phyloP scores from a whole-genome alignment of 495 filamentous ascomycete genomes.

The Sordaria brevicollis region DNA sequence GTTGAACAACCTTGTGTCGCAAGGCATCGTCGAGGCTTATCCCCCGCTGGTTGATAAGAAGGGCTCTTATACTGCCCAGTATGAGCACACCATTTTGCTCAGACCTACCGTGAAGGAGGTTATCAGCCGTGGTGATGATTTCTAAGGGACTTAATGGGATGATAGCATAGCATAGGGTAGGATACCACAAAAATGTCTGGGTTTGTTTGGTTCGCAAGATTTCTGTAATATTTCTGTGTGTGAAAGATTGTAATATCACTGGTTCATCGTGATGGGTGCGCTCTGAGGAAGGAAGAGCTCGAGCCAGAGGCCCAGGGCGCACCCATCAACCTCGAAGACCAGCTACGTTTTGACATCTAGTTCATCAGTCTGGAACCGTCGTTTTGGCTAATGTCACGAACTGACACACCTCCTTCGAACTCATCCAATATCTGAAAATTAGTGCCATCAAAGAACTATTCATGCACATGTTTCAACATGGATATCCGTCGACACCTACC shows the following conservation, averaged over 20 bases:
- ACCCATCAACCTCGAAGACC: not conserved
- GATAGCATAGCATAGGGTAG: not conserved
- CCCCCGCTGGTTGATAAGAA: conserved; percentile 85
- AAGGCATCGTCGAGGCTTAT: conserved; percentile 82
- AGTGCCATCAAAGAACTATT: not conserved
- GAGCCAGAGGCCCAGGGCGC: not conserved
- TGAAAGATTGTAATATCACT: not conserved
- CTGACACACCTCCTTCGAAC: not conserved
- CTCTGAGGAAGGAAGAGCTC: not conserved
- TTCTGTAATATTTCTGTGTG: not conserved
- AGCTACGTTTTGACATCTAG: not conserved
- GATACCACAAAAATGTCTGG: not conserved
- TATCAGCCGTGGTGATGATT: conserved; percentile 85
- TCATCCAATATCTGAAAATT: not conserved
- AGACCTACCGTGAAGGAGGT: conserved; percentile 86
- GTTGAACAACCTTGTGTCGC: conserved; percentile 80
- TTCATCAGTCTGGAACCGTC: not conserved
- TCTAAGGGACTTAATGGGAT: conserved; percentile 34
- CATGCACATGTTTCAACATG: not conserved
- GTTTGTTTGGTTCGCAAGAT: not conserved
- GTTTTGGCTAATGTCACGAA: not conserved
- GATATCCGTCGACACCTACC: not conserved
- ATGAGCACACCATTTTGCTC: conserved; percentile 86
- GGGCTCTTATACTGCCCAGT: conserved; percentile 92
- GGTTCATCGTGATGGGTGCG: not conserved